phyloP scores from a whole-genome alignment of 2,329 filamentous ascomycete species.

The Microthyrium microscopicum region DNA sequence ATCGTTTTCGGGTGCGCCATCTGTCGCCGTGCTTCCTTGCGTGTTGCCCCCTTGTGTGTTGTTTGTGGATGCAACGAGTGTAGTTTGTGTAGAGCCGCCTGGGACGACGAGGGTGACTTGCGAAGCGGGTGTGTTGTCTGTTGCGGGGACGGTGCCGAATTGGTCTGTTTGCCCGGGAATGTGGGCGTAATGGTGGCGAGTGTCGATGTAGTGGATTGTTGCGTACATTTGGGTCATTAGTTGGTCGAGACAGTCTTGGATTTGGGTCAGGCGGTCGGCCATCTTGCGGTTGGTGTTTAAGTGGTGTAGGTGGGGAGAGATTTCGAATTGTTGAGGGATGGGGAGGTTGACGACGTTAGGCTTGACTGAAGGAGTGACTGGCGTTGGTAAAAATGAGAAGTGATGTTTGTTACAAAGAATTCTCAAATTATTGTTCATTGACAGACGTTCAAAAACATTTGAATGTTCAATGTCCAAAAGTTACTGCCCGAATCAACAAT shows the following conservation, averaged over 20 bases:
- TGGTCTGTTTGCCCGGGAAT: slow-evolving; percentile 21
- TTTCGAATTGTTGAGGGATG: too few relatives aligned
- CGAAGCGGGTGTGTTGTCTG: slow-evolving; percentile 9
- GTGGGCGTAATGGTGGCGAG: slow-evolving; percentile 23
- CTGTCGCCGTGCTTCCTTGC: neutral
- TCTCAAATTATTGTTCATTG: too few relatives aligned
- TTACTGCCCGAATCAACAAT: too few relatives aligned
- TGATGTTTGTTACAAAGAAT: too few relatives aligned
- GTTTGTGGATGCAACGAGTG: slow-evolving; percentile 5
- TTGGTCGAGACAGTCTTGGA: slow-evolving; percentile 70
- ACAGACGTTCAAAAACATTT: too few relatives aligned
- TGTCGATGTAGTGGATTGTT: slow-evolving; percentile 26
- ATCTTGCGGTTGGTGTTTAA: too few relatives aligned
- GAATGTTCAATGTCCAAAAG: too few relatives aligned
- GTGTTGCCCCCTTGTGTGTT: slow-evolving; percentile 4
- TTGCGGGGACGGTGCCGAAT: slow-evolving; percentile 9
- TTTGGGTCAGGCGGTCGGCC: slow-evolving; percentile 63
- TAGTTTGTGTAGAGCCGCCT: neutral
- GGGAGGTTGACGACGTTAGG: too few relatives aligned
- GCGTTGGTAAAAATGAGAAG: too few relatives aligned
- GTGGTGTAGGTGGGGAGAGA: too few relatives aligned
- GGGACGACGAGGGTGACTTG: neutral
- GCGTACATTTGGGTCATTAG: slow-evolving; percentile 32
- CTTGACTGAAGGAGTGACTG: too few relatives aligned
- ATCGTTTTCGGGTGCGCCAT: neutral